Evolutionary conservation across 176 grass and related monocot species (phyloP), one percentile per base, ranked within the genome.

Genomic region (Dendrocalamus sinicus): DNA sequence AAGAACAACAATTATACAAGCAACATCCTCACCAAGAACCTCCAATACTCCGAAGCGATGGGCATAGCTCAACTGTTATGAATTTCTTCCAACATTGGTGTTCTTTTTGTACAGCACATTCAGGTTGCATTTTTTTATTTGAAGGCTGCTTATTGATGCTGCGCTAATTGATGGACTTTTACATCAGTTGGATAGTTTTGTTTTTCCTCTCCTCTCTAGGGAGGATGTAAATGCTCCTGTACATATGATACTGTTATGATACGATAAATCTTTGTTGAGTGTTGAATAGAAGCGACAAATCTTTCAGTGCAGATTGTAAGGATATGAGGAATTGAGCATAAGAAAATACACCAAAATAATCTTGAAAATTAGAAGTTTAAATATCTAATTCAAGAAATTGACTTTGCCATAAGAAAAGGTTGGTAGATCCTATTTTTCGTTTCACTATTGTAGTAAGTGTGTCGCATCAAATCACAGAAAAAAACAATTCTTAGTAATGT

Each of bases 21-120:
- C 66, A 81, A 73, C 45, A 81, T 78, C 90, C 77, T 81, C 88
- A 70, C 75, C 88, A 69, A 86, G 89, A 85, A 91, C 65, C 15
- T 54, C 70, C 4, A 81, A 1, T 77, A 72, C 72, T 67, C 41
- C 78, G 2, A 92, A 89, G 26, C 23, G 85, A 80, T 91, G 90
- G 90, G 86, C 62, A 86, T 90, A 92, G 71, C 37, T 65, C 35
- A 37, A 37, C 4, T 37, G 35, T 37, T 37, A 37, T 37, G 35
- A 37, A 37, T 37, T 37, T 37, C 35, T 4, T 82, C 17, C n/a
- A 28, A 51, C 44, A 74, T 54, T 88, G 67, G 12, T 84, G 46
- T 75, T 61, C 50, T 30, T 24, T 73, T 78, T 86, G 69, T 89
- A 89, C 73, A 86, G 65, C 2, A 75, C 32, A 80, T 68, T 45